Evolutionary conservation across 2,329 filamentous ascomycete species (phyloP).

Genomic region (Chaetoscypha palmicola): DNA sequence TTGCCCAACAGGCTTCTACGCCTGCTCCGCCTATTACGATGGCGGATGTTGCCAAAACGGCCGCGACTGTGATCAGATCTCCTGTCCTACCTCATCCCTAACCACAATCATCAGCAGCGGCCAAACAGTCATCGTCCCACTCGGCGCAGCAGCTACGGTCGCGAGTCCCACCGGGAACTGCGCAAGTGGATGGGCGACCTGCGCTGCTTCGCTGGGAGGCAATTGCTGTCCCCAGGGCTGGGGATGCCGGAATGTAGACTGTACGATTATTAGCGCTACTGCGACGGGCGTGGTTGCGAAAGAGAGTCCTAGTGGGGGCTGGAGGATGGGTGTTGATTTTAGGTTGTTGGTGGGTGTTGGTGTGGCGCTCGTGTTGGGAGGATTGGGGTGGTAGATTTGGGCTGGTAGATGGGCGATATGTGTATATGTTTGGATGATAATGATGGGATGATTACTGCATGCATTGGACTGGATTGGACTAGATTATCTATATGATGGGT

Average conservation of each 20-base stretch:
- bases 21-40: constrained; percentile 71
- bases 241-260: constrained; percentile 64
- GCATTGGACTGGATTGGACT: too few relatives aligned
- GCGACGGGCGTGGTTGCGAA: constrained; percentile 36
- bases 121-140: constrained; percentile 63
- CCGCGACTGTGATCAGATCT: constrained; percentile 73
- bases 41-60: constrained; percentile 87
- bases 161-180: constrained; percentile 45
- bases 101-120: constrained; percentile 63
- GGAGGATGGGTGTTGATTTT: not conserved
- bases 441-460: too few relatives aligned
- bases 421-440: too few relatives aligned
- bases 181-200: constrained; percentile 73
- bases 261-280: constrained; percentile 52
- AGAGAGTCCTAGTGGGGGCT: constrained; percentile 15
- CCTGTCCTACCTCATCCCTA: constrained; percentile 57
- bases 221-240: constrained; percentile 83
- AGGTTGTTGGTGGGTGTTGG: not conserved
- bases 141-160: constrained; percentile 37
- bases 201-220: constrained; percentile 56
- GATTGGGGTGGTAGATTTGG: too few relatives aligned
- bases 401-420: too few relatives aligned
- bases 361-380: too few relatives aligned
- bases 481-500: too few relatives aligned
- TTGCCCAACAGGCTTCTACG: constrained; percentile 89